A percentile compares a stretch with the other conserved stretches of the same genome.
phyloP scores from a whole-genome alignment of 345 rosid genomes.

The Clausena lansium region DNA sequence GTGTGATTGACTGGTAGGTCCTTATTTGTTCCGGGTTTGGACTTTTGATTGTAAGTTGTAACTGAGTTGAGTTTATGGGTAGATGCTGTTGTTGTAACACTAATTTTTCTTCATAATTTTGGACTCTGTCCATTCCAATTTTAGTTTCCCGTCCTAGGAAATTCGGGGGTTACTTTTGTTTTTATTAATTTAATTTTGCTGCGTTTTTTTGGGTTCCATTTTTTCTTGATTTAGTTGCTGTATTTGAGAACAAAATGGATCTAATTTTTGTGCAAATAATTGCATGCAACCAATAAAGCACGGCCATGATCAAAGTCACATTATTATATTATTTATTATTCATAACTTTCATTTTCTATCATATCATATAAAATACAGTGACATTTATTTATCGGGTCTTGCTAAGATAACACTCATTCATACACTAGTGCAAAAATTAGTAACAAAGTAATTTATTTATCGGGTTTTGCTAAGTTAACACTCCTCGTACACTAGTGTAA shows the following conservation, averaged over 20 bases:
- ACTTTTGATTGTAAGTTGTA: neutral
- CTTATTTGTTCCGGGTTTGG: neutral
- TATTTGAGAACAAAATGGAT: neutral
- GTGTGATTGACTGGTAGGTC: constrained; percentile 28
- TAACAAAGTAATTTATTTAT: no score
- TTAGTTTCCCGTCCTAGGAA: neutral
- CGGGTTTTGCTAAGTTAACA: no score
- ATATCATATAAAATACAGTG: neutral
- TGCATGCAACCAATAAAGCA: neutral
- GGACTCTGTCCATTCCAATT: neutral
- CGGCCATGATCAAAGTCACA: neutral
- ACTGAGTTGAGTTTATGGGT: neutral
- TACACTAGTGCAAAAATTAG: no score
- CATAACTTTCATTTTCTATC: neutral
- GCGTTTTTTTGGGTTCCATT: neutral
- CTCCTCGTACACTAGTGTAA: no score
- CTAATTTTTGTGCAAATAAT: neutral
- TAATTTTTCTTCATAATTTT: constrained; percentile 17
- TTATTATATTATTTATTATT: neutral
- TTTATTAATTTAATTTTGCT: neutral
- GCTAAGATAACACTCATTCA: no score
- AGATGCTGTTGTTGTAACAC: neutral
- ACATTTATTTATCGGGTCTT: neutral
- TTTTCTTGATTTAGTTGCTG: neutral
- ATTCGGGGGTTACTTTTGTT: neutral